A percentile compares a stretch with the other conserved stretches of the same genome.
phyloP scores from a whole-genome alignment of 805 yeast genomes.

The Candida fluviatilis region DNA sequence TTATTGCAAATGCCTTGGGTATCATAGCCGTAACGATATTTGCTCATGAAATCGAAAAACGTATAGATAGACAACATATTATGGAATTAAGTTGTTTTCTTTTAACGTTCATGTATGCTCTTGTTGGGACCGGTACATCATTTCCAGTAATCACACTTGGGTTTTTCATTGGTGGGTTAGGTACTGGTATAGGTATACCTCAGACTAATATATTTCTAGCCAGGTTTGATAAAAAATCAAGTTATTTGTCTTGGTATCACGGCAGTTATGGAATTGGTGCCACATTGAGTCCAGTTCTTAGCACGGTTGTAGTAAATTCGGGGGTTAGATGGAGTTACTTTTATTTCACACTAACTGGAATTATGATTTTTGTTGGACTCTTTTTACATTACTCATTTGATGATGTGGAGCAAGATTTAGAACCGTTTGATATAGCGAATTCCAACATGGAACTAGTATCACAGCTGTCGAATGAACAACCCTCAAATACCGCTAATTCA shows the following conservation, averaged over 20 bases:
- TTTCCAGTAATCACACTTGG: conserved; percentile 18
- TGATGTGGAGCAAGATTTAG: conserved; percentile 16
- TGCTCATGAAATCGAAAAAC: conserved; percentile 19
- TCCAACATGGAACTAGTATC: not conserved
- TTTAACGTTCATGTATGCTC: conserved; percentile 12
- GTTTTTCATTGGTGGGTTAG: conserved; percentile 21
- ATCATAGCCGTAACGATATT: conserved; percentile 20
- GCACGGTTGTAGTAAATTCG: conserved; percentile 16
- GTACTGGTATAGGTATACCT: conserved; percentile 17
- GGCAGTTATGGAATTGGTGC: conserved; percentile 23
- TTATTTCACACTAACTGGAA: conserved; percentile 16
- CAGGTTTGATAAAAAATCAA: conserved; percentile 14
- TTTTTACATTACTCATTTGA: conserved; percentile 13
- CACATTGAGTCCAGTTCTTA: conserved; percentile 21
- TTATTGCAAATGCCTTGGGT: conserved; percentile 25
- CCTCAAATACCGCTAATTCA: no score
- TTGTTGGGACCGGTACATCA: conserved; percentile 17
- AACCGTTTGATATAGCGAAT: conserved; percentile 13
- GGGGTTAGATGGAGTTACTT: conserved; percentile 21
- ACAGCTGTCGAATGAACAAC: not conserved
- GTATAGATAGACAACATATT: conserved; percentile 16
- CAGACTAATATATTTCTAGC: conserved; percentile 19
- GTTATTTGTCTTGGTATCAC: conserved; percentile 16
- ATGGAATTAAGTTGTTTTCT: conserved; percentile 11
- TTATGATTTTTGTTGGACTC: conserved; percentile 12